Conservation (phyloP, 2,329 filamentous ascomycete species). For the Fusarium tanahbumbuense region DNA sequence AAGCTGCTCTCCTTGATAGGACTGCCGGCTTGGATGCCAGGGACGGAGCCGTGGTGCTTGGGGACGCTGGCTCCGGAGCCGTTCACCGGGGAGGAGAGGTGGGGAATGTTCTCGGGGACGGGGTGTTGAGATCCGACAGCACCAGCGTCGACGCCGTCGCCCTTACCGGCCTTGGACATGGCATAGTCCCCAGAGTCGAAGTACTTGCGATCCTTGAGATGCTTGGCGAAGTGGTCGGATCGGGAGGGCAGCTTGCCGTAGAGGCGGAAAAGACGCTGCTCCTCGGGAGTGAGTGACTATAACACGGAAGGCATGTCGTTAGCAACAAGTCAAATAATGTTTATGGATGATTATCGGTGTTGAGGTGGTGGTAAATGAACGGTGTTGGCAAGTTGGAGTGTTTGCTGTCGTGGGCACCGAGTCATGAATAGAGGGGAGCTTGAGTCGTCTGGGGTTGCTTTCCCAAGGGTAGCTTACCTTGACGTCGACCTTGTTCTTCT, state of each 20-base stretch:
- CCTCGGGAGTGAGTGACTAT: constrained; percentile 91
- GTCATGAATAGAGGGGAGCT: constrained; percentile 28
- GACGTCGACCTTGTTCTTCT: constrained; percentile 98
- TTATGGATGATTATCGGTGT: constrained; percentile 2
- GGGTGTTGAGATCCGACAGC: constrained; percentile 95
- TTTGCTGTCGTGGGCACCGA: constrained; percentile 17
- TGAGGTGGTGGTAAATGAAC: neutral
- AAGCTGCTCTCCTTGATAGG: constrained; percentile 93
- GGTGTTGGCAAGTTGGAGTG: neutral
- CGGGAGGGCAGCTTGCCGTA: constrained; percentile 98
- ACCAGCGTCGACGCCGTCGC: constrained; percentile 91
- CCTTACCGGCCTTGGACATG: constrained; percentile 96
- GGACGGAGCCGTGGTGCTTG: constrained; percentile 58
- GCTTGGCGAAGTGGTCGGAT: constrained; percentile 96
- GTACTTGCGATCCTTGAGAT: constrained; percentile 99
- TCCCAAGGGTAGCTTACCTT: constrained; percentile 72
- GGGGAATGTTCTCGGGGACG: constrained; percentile 93
- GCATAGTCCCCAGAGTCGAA: constrained; percentile 98
- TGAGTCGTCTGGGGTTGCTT: constrained; percentile 32
- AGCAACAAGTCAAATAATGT: constrained; percentile 25
- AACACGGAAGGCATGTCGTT: constrained; percentile 22
- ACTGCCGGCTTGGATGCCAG: constrained; percentile 72
- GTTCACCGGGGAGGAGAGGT: constrained; percentile 77
- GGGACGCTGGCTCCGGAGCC: constrained; percentile 46
- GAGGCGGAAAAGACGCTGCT: constrained; percentile 95